These are phyloP conservation scores for Cyclotella sp. DNA, from an alignment of 108 stramenopile species.

Conservation along the genomic window DNA sequence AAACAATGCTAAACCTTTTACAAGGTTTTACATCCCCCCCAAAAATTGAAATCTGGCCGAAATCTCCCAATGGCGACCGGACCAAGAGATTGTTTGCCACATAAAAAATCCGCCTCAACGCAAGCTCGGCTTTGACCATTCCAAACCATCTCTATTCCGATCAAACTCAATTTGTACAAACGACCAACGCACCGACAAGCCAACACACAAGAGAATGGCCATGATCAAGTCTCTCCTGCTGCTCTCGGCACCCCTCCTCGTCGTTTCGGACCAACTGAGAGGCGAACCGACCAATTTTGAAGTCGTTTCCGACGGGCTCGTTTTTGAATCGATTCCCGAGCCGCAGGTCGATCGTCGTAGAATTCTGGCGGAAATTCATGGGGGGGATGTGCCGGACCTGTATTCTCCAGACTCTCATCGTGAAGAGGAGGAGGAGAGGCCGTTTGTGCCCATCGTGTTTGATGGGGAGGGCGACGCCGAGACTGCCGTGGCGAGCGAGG, in stretches of 20 bases:
- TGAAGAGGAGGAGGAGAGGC: not conserved
- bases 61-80: not conserved
- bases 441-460: not conserved
- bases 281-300: not conserved
- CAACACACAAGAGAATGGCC: not conserved
- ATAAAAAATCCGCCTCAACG: not conserved
- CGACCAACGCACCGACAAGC: not conserved
- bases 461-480: not conserved
- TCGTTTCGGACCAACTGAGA: not conserved
- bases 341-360: not conserved
- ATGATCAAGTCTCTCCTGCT: not conserved
- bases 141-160: not conserved
- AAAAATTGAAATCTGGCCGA: not conserved
- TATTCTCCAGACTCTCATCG: not conserved
- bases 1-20: too few species aligned
- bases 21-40: not conserved
- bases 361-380: conserved; percentile 14
- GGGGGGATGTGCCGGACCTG: not conserved
- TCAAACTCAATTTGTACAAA: not conserved
- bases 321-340: not conserved
- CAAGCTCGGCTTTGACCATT: not conserved
- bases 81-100: not conserved
- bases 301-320: not conserved
- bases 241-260: conserved; percentile 1
- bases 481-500: not conserved